phyloP scores from a whole-genome alignment of 2,329 filamentous ascomycete species.

The Aspergillus hiratsukae region DNA sequence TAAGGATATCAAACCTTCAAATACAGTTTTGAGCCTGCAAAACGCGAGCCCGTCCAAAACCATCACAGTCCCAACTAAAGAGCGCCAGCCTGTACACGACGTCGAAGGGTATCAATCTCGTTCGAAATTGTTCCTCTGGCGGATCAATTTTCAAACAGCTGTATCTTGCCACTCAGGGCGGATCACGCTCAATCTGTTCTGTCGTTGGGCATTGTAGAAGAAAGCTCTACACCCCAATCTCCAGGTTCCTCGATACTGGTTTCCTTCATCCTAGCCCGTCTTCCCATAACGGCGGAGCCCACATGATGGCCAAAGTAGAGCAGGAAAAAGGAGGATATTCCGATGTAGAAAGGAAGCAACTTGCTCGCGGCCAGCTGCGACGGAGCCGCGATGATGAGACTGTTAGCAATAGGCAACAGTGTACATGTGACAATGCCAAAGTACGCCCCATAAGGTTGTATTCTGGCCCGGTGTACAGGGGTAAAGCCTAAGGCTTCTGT shows the following conservation, averaged over 20 bases:
- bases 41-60: neutral
- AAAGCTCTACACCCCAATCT: neutral
- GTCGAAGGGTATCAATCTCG: neutral
- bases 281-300: conserved; percentile 37
- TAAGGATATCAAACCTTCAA: neutral
- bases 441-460: conserved; percentile 64
- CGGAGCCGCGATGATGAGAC: conserved; percentile 66
- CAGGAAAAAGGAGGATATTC: conserved; percentile 56
- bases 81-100: too few relatives aligned
- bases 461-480: conserved; percentile 47
- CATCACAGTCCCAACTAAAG: neutral
- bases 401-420: conserved; percentile 65
- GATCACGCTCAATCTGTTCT: neutral
- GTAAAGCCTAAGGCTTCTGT: conserved; percentile 37
- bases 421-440: conserved; percentile 49
- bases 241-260: conserved; percentile 45
- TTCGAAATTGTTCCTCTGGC: neutral
- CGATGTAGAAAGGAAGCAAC: conserved; percentile 62
- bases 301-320: conserved; percentile 51
- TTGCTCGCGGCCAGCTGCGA: conserved; percentile 53
- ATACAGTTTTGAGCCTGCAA: neutral
- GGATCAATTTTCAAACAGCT: neutral
- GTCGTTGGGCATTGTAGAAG: neutral
- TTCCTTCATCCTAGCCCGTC: conserved; percentile 43
- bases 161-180: neutral